These are phyloP conservation scores for Ophiostoma tasmaniense DNA, from an alignment of 2,329 filamentous ascomycete genomes.

Conservation along the genomic window DNA sequence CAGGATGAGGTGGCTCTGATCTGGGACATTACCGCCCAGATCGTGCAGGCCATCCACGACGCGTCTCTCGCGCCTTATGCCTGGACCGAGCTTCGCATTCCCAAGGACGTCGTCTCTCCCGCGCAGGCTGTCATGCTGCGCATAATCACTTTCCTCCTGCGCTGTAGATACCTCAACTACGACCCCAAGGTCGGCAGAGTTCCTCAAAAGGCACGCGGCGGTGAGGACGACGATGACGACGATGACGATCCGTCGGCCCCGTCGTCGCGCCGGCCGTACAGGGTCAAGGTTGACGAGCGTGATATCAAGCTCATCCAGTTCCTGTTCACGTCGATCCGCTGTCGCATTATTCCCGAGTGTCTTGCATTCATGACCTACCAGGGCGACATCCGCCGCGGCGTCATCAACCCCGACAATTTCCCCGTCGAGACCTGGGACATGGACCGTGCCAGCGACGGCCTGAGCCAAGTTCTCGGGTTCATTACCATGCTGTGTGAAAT, in stretches of 20 bases:
- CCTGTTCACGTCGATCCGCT: conserved; percentile 85
- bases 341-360: conserved; percentile 86
- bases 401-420: conserved; percentile 74
- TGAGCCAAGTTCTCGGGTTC: conserved; percentile 91
- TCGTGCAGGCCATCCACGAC: conserved; percentile 85
- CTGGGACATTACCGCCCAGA: conserved; percentile 93
- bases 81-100: conserved; percentile 83
- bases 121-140: conserved; percentile 90
- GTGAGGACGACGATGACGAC: conserved; percentile 26
- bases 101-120: conserved; percentile 92
- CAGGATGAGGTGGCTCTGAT: conserved; percentile 88
- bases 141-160: conserved; percentile 82
- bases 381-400: conserved; percentile 72
- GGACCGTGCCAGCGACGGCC: conserved; percentile 89
- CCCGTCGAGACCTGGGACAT: conserved; percentile 96
- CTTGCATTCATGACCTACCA: conserved; percentile 91
- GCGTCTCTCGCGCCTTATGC: conserved; percentile 85
- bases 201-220: neutral
- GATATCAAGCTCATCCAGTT: conserved; percentile 68
- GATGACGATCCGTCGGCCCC: conserved; percentile 27
- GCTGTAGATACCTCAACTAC: conserved; percentile 28
- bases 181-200: neutral
- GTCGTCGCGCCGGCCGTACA: neutral
- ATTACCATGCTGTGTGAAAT: conserved; percentile 76
- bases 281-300: conserved; percentile 36